These are phyloP conservation scores for Elongisporangium senticosum DNA, from an alignment of 352 stramenopile species.

Conservation along the genomic window DNA sequence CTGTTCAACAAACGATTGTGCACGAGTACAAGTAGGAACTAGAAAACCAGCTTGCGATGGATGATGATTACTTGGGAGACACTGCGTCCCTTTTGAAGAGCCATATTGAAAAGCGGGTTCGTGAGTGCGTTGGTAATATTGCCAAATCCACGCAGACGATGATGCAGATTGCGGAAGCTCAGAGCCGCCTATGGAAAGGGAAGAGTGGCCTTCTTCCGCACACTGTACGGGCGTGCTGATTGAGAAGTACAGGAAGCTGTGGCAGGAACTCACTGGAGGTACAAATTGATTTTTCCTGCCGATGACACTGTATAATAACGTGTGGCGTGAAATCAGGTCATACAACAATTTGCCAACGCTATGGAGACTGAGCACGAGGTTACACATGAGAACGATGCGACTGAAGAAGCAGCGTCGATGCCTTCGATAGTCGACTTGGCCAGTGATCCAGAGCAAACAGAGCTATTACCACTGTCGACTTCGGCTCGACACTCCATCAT, in stretches of 20 bases:
- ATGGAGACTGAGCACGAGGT: slow-evolving; percentile 1
- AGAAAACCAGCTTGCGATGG: slow-evolving; percentile 28
- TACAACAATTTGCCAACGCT: slow-evolving; percentile 8
- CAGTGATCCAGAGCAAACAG: slow-evolving; percentile 7
- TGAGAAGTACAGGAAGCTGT: slow-evolving; percentile 40
- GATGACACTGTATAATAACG: slow-evolving; percentile 8
- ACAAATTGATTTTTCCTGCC: slow-evolving; percentile 7
- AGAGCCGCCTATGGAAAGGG: slow-evolving; percentile 50
- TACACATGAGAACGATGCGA: neutral
- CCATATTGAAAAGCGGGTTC: slow-evolving; percentile 58
- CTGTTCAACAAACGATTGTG: slow-evolving; percentile 40
- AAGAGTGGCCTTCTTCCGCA: slow-evolving; percentile 25
- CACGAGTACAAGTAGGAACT: slow-evolving; percentile 38
- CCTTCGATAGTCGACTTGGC: no score
- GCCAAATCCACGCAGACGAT: slow-evolving; percentile 45
- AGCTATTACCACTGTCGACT: no score
- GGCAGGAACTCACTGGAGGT: slow-evolving; percentile 45
- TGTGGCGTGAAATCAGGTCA: slow-evolving; percentile 3
- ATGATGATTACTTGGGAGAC: slow-evolving; percentile 62
- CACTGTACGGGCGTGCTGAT: slow-evolving; percentile 30
- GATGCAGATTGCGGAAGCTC: slow-evolving; percentile 40
- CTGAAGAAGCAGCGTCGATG: no score
- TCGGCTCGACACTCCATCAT: slow-evolving; percentile 7
- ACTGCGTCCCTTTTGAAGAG: slow-evolving; percentile 51
- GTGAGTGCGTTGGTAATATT: slow-evolving; percentile 50